Percentiles rank a stretch among this genome's conserved stretches.
These are phyloP conservation scores for Aphanomyces cochlioides DNA, from an alignment of 352 stramenopile genomes.

Conservation along the genomic window DNA sequence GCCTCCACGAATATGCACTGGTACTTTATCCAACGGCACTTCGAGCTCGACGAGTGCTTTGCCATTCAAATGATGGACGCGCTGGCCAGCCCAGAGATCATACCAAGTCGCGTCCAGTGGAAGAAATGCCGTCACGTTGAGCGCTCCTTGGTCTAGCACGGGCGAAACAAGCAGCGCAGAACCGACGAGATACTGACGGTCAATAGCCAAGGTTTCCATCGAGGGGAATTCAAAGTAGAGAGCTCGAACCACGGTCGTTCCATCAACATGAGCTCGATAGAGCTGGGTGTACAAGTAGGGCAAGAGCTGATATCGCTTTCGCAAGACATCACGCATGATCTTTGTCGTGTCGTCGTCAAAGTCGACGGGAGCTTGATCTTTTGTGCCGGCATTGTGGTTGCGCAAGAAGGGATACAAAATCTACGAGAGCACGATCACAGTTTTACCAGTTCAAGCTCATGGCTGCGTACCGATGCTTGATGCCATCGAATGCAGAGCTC, in stretches of 20 bases:
- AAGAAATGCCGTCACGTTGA: slow-evolving; percentile 44
- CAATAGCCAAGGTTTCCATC: slow-evolving; percentile 40
- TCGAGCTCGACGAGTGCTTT: slow-evolving; percentile 28
- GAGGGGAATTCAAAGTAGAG: slow-evolving; percentile 64
- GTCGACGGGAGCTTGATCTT: slow-evolving; percentile 59
- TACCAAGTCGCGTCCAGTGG: slow-evolving; percentile 47
- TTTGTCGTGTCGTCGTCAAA: slow-evolving; percentile 49
- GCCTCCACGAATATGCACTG: slow-evolving; percentile 63
- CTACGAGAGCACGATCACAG: neutral
- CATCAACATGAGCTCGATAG: slow-evolving; percentile 46
- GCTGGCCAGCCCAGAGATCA: slow-evolving; percentile 52
- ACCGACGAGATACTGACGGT: slow-evolving; percentile 59
- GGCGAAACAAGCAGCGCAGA: slow-evolving; percentile 47
- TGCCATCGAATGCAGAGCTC: slow-evolving; percentile 76
- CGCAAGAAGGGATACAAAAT: slow-evolving; percentile 71
- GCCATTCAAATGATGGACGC: neutral
- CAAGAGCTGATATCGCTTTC: slow-evolving; percentile 66
- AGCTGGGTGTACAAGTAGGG: slow-evolving; percentile 79
- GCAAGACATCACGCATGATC: slow-evolving; percentile 59
- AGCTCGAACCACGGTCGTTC: slow-evolving; percentile 46
- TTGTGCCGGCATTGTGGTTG: slow-evolving; percentile 72
- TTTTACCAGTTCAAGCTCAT: neutral
- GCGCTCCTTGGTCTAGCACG: slow-evolving; percentile 47
- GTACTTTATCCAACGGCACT: slow-evolving; percentile 50
- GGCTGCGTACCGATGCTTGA: slow-evolving; percentile 12